Base-by-base conservation (phyloP, 148 eudicot genomes). In the Rhododendron ferrugineum region DNA sequence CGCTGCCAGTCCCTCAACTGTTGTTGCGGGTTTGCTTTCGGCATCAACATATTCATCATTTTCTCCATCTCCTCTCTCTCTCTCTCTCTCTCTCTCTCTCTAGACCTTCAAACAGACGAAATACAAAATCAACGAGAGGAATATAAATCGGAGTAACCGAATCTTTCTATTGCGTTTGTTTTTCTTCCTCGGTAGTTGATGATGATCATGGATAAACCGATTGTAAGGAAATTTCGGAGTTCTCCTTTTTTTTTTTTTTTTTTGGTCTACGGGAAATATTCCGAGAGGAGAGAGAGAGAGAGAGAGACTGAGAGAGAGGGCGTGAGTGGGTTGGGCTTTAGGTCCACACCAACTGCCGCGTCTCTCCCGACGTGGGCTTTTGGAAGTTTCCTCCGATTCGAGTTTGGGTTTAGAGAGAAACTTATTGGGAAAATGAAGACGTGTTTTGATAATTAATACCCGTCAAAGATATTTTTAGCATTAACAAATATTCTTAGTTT, bases 1-100 rank as follows among this genome's bases (percentile, higher is more conserved):
- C 98, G 90, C 87, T 96, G 98, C 98, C 98, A 96, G 88, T 96
- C 98, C 86, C 97, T 90, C 82, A 96, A 82, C 16, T 89, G 84
- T 66, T 93, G 92, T 86, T 96, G 96, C 23, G 98, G 97, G 72
- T 94, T 92, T 13, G 94, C 89, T 81, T 96, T 96, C 37, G 94
- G 93, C 56, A 87, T 92, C 90, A 96, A 86, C 36, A 96, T 78
- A 78, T 88, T 93, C 93, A 83, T 94, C 87, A 94, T 91, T 88
- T 88, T 91, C 87, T 89, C 91, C 93, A 91, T 91, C 81, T 34
- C 79, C 80, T n/a, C n/a, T 58, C 14, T 1, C 60, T 3, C 5
- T 54, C 16, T 9, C 5, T 56, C 8, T 46, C 54, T 50, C 6
- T 46, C n/a, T n/a, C 82, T 85, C 37, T 72, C 85, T 86, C 80